Evolutionary conservation across 129 eudicot species (phyloP).

Genomic region (Lonicera japonica): DNA sequence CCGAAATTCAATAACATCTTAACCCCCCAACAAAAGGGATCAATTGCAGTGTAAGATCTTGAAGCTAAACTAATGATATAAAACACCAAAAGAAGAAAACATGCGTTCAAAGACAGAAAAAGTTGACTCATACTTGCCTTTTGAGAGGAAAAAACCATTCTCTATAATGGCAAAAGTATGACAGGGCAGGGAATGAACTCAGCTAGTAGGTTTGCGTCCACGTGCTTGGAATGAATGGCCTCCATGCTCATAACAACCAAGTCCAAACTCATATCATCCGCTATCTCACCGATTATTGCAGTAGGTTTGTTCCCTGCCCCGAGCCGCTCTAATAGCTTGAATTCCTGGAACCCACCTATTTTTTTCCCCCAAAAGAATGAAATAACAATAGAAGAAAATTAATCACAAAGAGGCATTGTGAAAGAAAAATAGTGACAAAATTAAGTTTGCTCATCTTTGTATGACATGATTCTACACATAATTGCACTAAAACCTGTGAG

Average conservation of each 20-base stretch:
- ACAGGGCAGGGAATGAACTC: constrained; percentile 98
- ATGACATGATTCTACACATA: not conserved
- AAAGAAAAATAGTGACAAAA: not conserved
- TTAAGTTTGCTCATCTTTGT: not conserved
- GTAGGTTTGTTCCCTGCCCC: constrained; percentile 95
- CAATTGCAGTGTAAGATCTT: too few species aligned
- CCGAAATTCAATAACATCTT: too few species aligned
- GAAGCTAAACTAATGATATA: too few species aligned
- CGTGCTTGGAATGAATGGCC: constrained; percentile 94
- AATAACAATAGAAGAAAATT: not conserved
- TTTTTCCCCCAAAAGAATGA: not conserved
- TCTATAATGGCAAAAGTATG: constrained; percentile 65
- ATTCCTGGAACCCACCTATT: constrained; percentile 87
- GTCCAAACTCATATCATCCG: constrained; percentile 89
- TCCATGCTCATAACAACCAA: constrained; percentile 96
- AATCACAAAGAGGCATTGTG: not conserved
- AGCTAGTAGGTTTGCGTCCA: constrained; percentile 88
- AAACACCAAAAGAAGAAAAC: too few species aligned
- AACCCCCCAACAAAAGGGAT: too few species aligned
- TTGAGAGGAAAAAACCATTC: not conserved
- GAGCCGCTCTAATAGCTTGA: constrained; percentile 78
- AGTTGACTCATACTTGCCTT: not conserved
- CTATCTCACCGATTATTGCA: constrained; percentile 90
- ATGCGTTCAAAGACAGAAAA: too few species aligned
- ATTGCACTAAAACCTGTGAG: too few species aligned